phyloP scores from a whole-genome alignment of 306 rosid species.

The Oxytropis ochrocephala region DNA sequence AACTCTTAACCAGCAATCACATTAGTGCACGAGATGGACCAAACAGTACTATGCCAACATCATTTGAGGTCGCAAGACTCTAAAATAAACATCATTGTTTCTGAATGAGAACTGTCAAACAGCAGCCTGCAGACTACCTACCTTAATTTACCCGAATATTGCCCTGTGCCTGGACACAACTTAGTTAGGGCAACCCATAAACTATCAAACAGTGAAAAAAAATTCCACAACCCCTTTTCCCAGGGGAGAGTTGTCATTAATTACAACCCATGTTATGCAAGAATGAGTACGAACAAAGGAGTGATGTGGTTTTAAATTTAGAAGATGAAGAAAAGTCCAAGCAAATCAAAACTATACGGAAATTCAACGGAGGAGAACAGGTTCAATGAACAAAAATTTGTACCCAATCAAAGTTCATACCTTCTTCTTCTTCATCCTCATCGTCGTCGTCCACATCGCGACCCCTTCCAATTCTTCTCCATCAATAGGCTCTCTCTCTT shows the following conservation, averaged over 20 bases:
- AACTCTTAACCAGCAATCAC: neutral
- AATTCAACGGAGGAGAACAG: too few relatives aligned
- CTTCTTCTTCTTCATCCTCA: constrained; percentile 73
- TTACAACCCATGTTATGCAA: too few relatives aligned
- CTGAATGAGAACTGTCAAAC: neutral
- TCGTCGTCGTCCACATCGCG: constrained; percentile 45
- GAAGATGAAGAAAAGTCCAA: neutral
- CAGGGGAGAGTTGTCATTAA: too few relatives aligned
- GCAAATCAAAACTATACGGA: too few relatives aligned
- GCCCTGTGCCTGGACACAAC: too few relatives aligned
- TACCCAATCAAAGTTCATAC: constrained; percentile 31
- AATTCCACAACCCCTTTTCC: too few relatives aligned
- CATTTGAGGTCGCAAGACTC: neutral
- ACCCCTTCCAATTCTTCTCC: constrained; percentile 46
- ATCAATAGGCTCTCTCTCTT: constrained; percentile 55
- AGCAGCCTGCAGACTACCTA: neutral
- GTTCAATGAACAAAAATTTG: neutral
- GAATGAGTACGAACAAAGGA: too few relatives aligned
- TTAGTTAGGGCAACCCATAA: too few relatives aligned
- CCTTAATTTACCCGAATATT: too few relatives aligned
- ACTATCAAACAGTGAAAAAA: too few relatives aligned
- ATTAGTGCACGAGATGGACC: neutral
- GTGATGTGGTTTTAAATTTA: too few relatives aligned
- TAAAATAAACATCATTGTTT: neutral
- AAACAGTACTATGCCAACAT: neutral